Conservation (phyloP, 2,329 filamentous ascomycete genomes). For the Pseudogymnoascus destructans region DNA sequence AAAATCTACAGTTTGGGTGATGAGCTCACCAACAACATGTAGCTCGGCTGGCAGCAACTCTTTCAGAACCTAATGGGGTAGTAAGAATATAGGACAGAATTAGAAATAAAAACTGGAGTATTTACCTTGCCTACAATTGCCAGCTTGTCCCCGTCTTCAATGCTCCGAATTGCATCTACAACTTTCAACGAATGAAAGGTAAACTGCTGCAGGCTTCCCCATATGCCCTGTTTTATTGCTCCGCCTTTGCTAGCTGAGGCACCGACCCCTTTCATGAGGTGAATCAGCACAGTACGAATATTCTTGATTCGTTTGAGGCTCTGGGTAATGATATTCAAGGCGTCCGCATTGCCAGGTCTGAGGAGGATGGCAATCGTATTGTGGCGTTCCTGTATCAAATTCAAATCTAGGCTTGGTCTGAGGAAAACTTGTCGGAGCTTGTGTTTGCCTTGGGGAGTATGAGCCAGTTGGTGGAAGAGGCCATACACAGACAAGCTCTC, state of each 20-base stretch:
- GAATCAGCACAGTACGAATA: slow-evolving; percentile 52
- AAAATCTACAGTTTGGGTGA: slow-evolving; percentile 69
- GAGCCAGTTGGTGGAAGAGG: slow-evolving; percentile 60
- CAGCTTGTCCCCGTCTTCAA: slow-evolving; percentile 40
- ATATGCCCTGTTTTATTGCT: slow-evolving; percentile 49
- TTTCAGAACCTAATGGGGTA: slow-evolving; percentile 37
- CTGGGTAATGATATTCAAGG: slow-evolving; percentile 41
- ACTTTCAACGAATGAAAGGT: slow-evolving; percentile 58
- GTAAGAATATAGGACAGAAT: not conserved
- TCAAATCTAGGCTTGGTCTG: slow-evolving; percentile 57
- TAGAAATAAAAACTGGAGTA: not conserved
- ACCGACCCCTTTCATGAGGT: slow-evolving; percentile 67
- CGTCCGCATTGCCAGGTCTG: slow-evolving; percentile 49
- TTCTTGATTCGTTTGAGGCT: slow-evolving; percentile 63
- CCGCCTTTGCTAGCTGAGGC: slow-evolving; percentile 26
- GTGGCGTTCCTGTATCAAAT: slow-evolving; percentile 58
- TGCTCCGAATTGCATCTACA: slow-evolving; percentile 45
- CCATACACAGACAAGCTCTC: slow-evolving; percentile 77
- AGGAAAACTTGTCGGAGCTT: slow-evolving; percentile 70
- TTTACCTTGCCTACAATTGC: slow-evolving; percentile 40
- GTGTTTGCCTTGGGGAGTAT: slow-evolving; percentile 65
- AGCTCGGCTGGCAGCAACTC: slow-evolving; percentile 46
- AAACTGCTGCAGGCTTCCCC: slow-evolving; percentile 62
- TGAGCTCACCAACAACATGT: slow-evolving; percentile 52
- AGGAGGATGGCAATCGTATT: slow-evolving; percentile 54